Evolutionary conservation across 1,139 yeast species (phyloP).

Genomic region (Saccharomyces hybrid): DNA sequence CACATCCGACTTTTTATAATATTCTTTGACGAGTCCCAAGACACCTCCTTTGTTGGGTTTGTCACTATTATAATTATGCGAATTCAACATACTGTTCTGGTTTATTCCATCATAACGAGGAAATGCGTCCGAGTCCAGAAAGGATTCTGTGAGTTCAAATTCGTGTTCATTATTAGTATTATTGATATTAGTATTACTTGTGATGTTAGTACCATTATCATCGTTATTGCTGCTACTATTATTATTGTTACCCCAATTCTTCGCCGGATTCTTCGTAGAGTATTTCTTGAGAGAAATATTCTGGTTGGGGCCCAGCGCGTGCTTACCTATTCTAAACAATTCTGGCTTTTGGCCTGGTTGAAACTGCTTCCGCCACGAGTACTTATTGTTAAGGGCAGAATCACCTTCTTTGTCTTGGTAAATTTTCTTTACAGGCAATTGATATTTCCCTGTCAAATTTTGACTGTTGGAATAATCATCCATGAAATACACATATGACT

Average conservation of each 20-base stretch:
- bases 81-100: not conserved
- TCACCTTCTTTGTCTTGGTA: constrained; percentile 3
- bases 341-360: constrained; percentile 28
- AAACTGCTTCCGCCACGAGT: constrained; percentile 33
- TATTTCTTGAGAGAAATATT: not conserved
- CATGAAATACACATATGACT: constrained; percentile 77
- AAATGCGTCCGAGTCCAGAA: not conserved
- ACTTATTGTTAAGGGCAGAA: constrained; percentile 14
- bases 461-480: constrained; percentile 62
- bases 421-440: constrained; percentile 18
- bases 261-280: not conserved
- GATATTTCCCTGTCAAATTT: constrained; percentile 33
- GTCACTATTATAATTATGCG: not conserved
- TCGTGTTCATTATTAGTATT: not conserved
- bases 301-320: constrained; percentile 8
- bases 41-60: constrained; percentile 41
- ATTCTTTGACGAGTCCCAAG: constrained; percentile 74
- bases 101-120: not conserved
- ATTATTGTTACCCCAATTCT: not conserved
- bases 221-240: not conserved
- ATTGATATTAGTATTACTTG: not conserved
- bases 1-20: constrained; percentile 54
- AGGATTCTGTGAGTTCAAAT: not conserved
- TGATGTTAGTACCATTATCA: not conserved
- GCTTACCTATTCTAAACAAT: constrained; percentile 16